Percentiles rank a stretch among this genome's conserved stretches.
Conservation (phyloP, 2,329 filamentous ascomycete species). For the Aspergillus sp. region DNA sequence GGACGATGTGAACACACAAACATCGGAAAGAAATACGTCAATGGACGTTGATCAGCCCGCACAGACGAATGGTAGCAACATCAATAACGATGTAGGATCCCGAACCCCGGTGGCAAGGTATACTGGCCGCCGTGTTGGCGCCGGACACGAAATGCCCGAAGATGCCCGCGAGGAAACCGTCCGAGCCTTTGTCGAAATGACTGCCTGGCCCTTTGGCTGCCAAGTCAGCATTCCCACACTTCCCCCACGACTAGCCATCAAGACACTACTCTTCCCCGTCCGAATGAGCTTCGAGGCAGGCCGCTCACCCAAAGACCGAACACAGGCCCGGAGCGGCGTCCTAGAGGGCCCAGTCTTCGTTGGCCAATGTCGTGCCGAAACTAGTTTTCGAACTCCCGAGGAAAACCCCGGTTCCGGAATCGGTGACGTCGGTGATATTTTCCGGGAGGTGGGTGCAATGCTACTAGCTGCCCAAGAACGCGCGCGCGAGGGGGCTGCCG, state of each 20-base stretch:
- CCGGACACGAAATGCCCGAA: slow-evolving; percentile 54
- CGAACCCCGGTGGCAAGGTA: slow-evolving; percentile 35
- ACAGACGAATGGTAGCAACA: background rate
- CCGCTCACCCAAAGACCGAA: slow-evolving; percentile 47
- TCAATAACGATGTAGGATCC: background rate
- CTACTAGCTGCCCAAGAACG: slow-evolving; percentile 56
- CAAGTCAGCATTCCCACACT: slow-evolving; percentile 43
- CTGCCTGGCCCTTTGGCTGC: slow-evolving; percentile 53
- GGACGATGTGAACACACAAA: slow-evolving; percentile 7
- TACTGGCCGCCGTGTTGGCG: slow-evolving; percentile 52
- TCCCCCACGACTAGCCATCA: slow-evolving; percentile 43
- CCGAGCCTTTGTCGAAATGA: slow-evolving; percentile 51
- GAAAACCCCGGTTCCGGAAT: slow-evolving; percentile 25
- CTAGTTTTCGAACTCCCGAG: slow-evolving; percentile 40
- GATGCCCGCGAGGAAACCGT: slow-evolving; percentile 51
- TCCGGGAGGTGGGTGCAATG: slow-evolving; percentile 53
- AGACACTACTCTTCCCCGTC: slow-evolving; percentile 49
- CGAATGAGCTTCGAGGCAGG: slow-evolving; percentile 51
- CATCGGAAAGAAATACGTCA: slow-evolving; percentile 7
- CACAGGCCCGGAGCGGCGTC: slow-evolving; percentile 47
- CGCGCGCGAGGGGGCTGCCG: slow-evolving; percentile 47
- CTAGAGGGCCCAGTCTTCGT: slow-evolving; percentile 54
- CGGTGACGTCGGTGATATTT: slow-evolving; percentile 45
- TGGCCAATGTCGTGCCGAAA: slow-evolving; percentile 50
- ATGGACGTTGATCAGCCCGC: slow-evolving; percentile 20